Conservation (phyloP, 306 rosid genomes). For the Trifolium repens region DNA sequence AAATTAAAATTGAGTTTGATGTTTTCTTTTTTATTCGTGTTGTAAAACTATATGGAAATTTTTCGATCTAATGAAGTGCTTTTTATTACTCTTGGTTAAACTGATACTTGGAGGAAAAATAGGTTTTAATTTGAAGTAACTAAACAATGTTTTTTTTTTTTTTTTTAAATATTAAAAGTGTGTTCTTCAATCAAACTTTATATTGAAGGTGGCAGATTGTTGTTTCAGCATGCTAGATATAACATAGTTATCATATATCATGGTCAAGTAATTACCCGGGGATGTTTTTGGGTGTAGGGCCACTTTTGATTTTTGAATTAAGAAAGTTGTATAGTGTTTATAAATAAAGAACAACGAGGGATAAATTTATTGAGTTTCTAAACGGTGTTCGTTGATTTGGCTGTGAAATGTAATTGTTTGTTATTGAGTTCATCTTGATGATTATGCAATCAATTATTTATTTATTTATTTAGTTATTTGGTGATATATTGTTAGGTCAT, state of each 20-base stretch:
- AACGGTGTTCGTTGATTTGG: slow-evolving; percentile 19
- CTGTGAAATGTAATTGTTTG: not conserved
- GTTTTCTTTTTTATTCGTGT: not conserved
- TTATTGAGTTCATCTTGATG: slow-evolving; percentile 24
- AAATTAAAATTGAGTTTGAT: not conserved
- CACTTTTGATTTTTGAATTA: slow-evolving; percentile 9
- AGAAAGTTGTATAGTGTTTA: not conserved
- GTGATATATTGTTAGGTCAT: slow-evolving; percentile 60
- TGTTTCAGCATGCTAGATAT: not conserved
- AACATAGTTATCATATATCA: not conserved
- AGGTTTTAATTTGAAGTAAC: not conserved
- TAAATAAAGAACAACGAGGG: not conserved
- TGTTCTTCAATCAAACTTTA: not conserved
- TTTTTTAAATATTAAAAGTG: not conserved
- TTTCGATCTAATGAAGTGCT: not conserved
- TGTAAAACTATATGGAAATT: not conserved
- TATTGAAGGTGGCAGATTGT: slow-evolving; percentile 2
- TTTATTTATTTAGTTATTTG: not conserved
- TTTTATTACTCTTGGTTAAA: not conserved
- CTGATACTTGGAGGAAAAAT: not conserved
- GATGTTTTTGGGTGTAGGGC: not conserved
- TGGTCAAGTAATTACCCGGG: not conserved
- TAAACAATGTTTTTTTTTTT: not conserved
- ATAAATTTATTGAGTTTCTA: not conserved
- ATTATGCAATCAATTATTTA: not conserved